Base-by-base conservation (phyloP, 352 stramenopile genomes). In the Hyaloperonospora arabidopsidis region DNA sequence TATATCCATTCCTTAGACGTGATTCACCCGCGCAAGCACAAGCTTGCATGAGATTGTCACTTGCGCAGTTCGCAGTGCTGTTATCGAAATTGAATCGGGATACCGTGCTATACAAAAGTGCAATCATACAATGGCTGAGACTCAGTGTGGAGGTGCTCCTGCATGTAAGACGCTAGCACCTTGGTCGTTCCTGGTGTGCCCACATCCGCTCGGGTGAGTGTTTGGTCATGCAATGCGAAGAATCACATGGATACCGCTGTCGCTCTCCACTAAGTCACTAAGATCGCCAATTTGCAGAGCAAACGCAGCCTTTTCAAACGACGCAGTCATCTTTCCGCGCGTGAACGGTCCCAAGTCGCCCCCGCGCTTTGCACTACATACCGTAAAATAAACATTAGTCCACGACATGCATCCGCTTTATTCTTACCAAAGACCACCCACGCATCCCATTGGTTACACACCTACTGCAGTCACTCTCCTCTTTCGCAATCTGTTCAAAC, bases 191-290 rank as follows among this genome's bases (percentile, higher is more conserved):
- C 19, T 45, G 35, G 14, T 54, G 51, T 59, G 52, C 62, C 51
- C 28, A 54, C 57, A 61, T 21, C 35, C 17, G 28, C 28, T 39
- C 25, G 25, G 7, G 25, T 39, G 58, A 52, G 22, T 38, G 18
- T 51, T 43, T 61, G 34, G 46, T 70, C 77, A 90, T 76, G 74
- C 80, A 60, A 88, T 62, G 50, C 96, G 82, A 51, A 98, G 89
- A 50, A 99, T 98, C 47, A 99, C 85, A 79, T 99, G 96, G 55
- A 98, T 84, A 45, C 95, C 96, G 55, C 84, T 97, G 61, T 98
- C 95, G 44, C 86, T 98, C 54, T 96, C 92, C 22, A 98, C 89
- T 58, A 98, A 92, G 5, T 84, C 86, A 51, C 85, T 97, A 54
- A 98, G 83, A 63, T 98, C 82, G 34, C 88, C 90, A 17, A 98